Conservation (phyloP, 2,329 filamentous ascomycete genomes). For the Bimuria novae-zelandiae region DNA sequence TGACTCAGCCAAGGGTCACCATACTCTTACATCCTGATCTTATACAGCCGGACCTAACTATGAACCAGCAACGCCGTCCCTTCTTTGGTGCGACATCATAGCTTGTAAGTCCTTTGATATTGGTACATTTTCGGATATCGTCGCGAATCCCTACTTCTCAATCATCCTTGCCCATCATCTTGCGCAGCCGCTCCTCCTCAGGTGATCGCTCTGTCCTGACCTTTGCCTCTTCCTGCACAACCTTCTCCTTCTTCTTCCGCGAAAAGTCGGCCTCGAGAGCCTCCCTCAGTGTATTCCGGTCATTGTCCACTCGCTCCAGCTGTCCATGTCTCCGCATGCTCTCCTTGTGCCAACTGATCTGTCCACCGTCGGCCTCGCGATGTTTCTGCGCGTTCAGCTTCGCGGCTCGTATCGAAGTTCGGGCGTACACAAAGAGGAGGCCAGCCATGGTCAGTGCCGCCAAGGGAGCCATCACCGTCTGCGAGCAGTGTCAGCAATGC, state of each 20-base stretch:
- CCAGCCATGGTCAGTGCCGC: constrained; percentile 67
- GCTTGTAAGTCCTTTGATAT: too few species aligned
- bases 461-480: constrained; percentile 63
- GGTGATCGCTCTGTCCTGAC: constrained; percentile 36
- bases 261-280: constrained; percentile 39
- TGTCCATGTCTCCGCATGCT: constrained; percentile 58
- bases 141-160: constrained; percentile 9
- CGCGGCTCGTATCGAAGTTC: constrained; percentile 68
- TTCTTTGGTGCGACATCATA: not conserved
- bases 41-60: too few species aligned
- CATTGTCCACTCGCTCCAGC: constrained; percentile 50
- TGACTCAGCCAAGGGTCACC: too few species aligned
- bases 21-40: too few species aligned
- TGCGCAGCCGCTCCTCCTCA: constrained; percentile 46
- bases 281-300: constrained; percentile 38
- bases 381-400: constrained; percentile 67
- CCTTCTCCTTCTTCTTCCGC: constrained; percentile 34
- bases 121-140: not conserved
- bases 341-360: constrained; percentile 60
- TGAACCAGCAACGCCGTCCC: not conserved
- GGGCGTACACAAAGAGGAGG: constrained; percentile 64
- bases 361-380: constrained; percentile 61
- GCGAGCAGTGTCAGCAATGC: constrained; percentile 8
- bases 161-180: constrained; percentile 42
- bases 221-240: constrained; percentile 29